Evolutionary conservation across 73 alveolate species (phyloP), one percentile per base, ranked within the genome.

Genomic region (Tetrahymena borealis): DNA sequence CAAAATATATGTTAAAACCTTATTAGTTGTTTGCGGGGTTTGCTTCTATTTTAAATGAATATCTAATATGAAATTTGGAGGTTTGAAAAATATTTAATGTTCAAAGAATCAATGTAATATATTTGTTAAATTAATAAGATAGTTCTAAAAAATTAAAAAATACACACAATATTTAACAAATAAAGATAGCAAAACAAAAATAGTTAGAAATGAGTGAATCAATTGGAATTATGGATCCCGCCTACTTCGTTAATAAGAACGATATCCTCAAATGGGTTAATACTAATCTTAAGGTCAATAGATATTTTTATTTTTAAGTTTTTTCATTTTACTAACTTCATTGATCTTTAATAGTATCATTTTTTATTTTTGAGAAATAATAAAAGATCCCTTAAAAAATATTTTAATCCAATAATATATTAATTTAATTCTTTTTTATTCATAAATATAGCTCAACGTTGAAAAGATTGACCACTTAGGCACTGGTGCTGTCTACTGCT

Each of bases 401-500:
- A 18, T 31, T 9, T 41, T 18, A 1, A 7, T 18, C 3, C 20
- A 7, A 4, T 41, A 10, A 41, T 7, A 7, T 11, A 15, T 60
- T 16, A 24, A 24, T 6, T 60, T 60, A 5, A 60, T 35, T 1
- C 28, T 60, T 60, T 28, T 24, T 60, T 60, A 16, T 60, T n/a
- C n/a, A 60, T 24, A 9, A 9, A 60, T 1, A 60, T 15, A 60
- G 85, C 93, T 96, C 78, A 94, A 96, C 91, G 79, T 97, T 16
- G 90, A 95, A 38, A 94, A 95, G 78, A 60, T 95, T 3, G 99
- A 97, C 33, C 97, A 97, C 40, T 91, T 94, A 37, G 91, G 96
- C 8, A 95, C 99, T 6, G 99, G 99, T 13, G 99, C 99, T 32
- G 94, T 97, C 16, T 97, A 96, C 93, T 96, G 98, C 91, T 95